Evolutionary conservation across 805 yeast genomes (phyloP).

Genomic region (Schwanniomyces vanrijiae): DNA sequence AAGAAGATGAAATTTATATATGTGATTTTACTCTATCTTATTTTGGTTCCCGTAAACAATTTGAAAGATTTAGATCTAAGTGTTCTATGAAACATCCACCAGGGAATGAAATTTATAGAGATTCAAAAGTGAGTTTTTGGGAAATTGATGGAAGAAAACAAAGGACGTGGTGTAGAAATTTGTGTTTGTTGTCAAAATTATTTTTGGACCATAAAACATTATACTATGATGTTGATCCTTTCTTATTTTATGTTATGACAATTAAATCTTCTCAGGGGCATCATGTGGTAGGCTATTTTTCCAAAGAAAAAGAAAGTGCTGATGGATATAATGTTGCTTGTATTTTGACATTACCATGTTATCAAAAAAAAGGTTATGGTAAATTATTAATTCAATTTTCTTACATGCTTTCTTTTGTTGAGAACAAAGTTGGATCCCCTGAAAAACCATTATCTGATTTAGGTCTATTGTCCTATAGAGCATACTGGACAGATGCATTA

Average conservation of each 20-base stretch:
- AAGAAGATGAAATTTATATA: slow-evolving; percentile 83
- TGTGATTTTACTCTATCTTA: slow-evolving; percentile 90
- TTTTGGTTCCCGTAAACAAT: slow-evolving; percentile 86
- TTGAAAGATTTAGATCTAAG: slow-evolving; percentile 86
- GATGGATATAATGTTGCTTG: slow-evolving; percentile 97
- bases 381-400: slow-evolving; percentile 89
- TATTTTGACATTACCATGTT: slow-evolving; percentile 92
- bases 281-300: slow-evolving; percentile 93
- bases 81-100: slow-evolving; percentile 95
- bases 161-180: slow-evolving; percentile 95
- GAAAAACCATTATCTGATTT: slow-evolving; percentile 96
- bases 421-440: slow-evolving; percentile 91
- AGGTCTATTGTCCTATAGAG: slow-evolving; percentile 90
- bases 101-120: slow-evolving; percentile 95
- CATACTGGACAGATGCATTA: slow-evolving; percentile 93
- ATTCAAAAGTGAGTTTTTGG: slow-evolving; percentile 88
- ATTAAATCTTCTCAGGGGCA: slow-evolving; percentile 86
- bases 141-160: slow-evolving; percentile 97
- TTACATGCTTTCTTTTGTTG: slow-evolving; percentile 84
- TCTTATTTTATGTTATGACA: slow-evolving; percentile 94
- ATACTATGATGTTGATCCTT: slow-evolving; percentile 98
- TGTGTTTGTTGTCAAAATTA: slow-evolving; percentile 85
- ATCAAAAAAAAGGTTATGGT: slow-evolving; percentile 94
- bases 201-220: slow-evolving; percentile 95
- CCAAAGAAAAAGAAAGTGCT: slow-evolving; percentile 95